phyloP scores from a whole-genome alignment of 208 protist species.

The Histomonas meleagridis region DNA sequence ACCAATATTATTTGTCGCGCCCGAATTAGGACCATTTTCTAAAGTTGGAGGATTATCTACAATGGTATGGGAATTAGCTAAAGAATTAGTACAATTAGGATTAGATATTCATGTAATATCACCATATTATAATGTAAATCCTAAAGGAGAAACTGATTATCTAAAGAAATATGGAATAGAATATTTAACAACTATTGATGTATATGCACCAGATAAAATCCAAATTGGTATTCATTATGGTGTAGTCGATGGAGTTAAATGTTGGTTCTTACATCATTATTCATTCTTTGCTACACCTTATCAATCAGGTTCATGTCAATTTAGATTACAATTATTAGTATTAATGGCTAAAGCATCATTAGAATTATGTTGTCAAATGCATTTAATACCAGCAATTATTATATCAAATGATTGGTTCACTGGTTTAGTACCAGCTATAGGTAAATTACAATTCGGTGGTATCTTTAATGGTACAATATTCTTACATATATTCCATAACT shows the following conservation, averaged over 20 bases:
- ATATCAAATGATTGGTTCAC: slow-evolving; percentile 26
- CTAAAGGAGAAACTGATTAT: slow-evolving; percentile 19
- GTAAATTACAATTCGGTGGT: neutral
- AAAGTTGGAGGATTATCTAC: slow-evolving; percentile 10
- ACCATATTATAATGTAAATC: slow-evolving; percentile 22
- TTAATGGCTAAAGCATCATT: slow-evolving; percentile 9
- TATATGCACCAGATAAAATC: slow-evolving; percentile 25
- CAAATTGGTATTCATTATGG: slow-evolving; percentile 19
- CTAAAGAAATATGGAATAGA: neutral
- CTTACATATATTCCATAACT: slow-evolving; percentile 32
- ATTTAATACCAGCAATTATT: neutral
- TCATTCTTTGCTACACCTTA: slow-evolving; percentile 17
- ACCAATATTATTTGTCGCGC: slow-evolving; percentile 20
- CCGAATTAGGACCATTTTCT: slow-evolving; percentile 23
- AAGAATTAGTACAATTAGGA: neutral
- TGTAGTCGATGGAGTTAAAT: slow-evolving; percentile 6
- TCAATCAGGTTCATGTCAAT: neutral
- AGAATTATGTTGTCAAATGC: neutral
- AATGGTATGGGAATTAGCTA: slow-evolving; percentile 33
- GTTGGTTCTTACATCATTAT: slow-evolving; percentile 21
- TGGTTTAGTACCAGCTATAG: neutral
- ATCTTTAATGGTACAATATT: neutral
- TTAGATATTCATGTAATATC: neutral
- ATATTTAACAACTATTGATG: neutral
- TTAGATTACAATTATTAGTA: neutral